These are phyloP conservation scores for Tarenaya hassleriana DNA, from an alignment of 345 rosid species.

Conservation along the genomic window DNA sequence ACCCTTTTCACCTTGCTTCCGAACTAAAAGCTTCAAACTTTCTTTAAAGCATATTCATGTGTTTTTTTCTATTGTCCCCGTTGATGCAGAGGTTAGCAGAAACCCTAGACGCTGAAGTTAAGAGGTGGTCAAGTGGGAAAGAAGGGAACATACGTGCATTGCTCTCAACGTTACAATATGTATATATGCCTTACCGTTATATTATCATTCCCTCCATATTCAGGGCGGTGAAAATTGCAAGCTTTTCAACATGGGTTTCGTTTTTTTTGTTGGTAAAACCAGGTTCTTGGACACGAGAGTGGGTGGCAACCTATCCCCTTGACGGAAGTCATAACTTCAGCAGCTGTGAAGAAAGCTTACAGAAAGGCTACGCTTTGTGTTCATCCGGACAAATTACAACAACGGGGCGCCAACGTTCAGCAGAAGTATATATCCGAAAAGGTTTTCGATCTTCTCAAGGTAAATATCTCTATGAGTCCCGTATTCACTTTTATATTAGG, in stretches of 20 bases:
- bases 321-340: constrained; percentile 89
- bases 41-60: constrained; percentile 16
- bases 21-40: background rate
- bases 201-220: background rate
- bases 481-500: no score
- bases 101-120: constrained; percentile 82
- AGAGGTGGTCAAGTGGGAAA: constrained; percentile 92
- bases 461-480: no score
- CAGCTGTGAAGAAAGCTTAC: constrained; percentile 91
- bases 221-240: background rate
- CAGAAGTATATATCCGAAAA: constrained; percentile 91
- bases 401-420: constrained; percentile 84
- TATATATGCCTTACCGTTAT: constrained; percentile 44
- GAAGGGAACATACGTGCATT: constrained; percentile 93
- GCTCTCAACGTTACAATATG: constrained; percentile 94
- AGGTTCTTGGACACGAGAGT: constrained; percentile 82
- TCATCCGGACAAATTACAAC: constrained; percentile 96
- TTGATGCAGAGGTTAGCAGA: constrained; percentile 74
- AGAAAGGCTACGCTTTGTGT: constrained; percentile 97
- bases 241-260: background rate
- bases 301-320: constrained; percentile 96
- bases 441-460: constrained; percentile 96
- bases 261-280: constrained; percentile 17
- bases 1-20: constrained; percentile 1
- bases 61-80: constrained; percentile 13